Conservation (phyloP, 768 basidiomycete species). For the Xanthoconium stramineum region DNA sequence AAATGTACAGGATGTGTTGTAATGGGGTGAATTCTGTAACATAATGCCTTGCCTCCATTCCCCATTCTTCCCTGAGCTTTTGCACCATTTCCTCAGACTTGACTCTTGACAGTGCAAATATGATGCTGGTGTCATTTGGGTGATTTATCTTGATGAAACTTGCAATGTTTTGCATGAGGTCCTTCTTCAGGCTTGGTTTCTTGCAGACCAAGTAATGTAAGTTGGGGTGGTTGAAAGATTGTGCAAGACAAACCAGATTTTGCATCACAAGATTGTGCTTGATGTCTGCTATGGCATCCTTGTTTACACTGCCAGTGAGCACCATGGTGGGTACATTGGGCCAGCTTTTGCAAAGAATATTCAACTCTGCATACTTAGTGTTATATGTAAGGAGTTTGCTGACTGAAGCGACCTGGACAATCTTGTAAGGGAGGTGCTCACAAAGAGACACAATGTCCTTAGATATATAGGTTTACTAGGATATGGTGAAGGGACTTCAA, state of each 20-base stretch:
- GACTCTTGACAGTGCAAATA: conserved; percentile 73
- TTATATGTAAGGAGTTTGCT: too few species aligned
- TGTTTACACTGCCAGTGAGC: conserved; percentile 91
- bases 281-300: conserved; percentile 75
- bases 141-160: conserved; percentile 63
- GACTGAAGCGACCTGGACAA: too few species aligned
- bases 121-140: conserved; percentile 65
- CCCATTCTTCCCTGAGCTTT: conserved; percentile 54
- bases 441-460: too few species aligned
- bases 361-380: conserved; percentile 73
- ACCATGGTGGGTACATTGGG: conserved; percentile 91
- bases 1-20: too few species aligned
- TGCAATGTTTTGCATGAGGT: conserved; percentile 58
- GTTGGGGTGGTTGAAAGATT: conserved; percentile 95
- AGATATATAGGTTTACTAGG: too few species aligned
- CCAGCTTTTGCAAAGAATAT: conserved; percentile 66
- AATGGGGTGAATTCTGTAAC: too few species aligned
- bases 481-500: too few species aligned
- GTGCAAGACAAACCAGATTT: conserved; percentile 55
- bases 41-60: conserved; percentile 72
- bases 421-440: too few species aligned
- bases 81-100: conserved; percentile 81
- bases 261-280: conserved; percentile 61
- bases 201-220: conserved; percentile 66
- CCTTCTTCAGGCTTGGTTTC: conserved; percentile 43